phyloP scores from a whole-genome alignment of 2,329 filamentous ascomycete species.

The Fusarium praegraminearum region DNA sequence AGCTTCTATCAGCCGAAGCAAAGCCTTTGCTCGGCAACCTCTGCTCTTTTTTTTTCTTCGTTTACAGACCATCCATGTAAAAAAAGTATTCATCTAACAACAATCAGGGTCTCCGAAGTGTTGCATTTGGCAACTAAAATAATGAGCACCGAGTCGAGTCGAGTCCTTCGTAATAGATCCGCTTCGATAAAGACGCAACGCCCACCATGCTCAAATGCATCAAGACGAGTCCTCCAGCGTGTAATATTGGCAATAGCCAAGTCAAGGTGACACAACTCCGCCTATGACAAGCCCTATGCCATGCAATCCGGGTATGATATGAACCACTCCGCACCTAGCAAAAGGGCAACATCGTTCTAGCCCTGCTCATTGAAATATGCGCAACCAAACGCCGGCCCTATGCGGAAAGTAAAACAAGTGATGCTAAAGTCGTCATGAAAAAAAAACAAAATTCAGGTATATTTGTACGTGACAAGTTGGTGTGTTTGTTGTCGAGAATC shows the following conservation, averaged over 20 bases:
- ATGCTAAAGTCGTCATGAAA: slow-evolving; percentile 42
- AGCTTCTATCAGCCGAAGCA: slow-evolving; percentile 43
- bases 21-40: slow-evolving; percentile 28
- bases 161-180: slow-evolving; percentile 18
- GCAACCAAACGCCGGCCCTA: slow-evolving; percentile 49
- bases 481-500: slow-evolving; percentile 4
- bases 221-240: slow-evolving; percentile 28
- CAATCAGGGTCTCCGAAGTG: slow-evolving; percentile 12
- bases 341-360: slow-evolving; percentile 41
- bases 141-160: slow-evolving; percentile 10
- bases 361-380: slow-evolving; percentile 37
- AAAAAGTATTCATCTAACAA: slow-evolving; percentile 41
- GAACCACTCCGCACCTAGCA: slow-evolving; percentile 37
- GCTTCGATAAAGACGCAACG: slow-evolving; percentile 29
- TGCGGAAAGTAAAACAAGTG: slow-evolving; percentile 42
- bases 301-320: slow-evolving; percentile 49
- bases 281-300: slow-evolving; percentile 45
- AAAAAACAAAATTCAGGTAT: slow-evolving; percentile 42
- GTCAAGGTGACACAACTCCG: slow-evolving; percentile 40
- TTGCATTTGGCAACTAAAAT: slow-evolving; percentile 20
- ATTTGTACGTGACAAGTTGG: slow-evolving; percentile 33
- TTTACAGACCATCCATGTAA: slow-evolving; percentile 21
- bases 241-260: slow-evolving; percentile 32
- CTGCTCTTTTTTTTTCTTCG: slow-evolving; percentile 34
- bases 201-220: slow-evolving; percentile 33